phyloP scores from a whole-genome alignment of 306 rosid species.

The Oxytropis ochrocephala region DNA sequence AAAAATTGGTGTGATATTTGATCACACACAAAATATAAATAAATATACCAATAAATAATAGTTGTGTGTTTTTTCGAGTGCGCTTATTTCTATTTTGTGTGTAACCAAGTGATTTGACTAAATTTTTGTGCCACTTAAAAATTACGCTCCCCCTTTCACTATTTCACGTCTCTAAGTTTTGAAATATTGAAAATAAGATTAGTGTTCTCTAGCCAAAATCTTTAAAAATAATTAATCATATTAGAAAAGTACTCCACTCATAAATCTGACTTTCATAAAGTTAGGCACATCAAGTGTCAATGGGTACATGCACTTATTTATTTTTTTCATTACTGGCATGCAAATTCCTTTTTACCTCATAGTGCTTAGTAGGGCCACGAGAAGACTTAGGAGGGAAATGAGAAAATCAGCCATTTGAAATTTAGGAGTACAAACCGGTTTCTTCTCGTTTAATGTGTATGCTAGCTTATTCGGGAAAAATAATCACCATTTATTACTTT shows the following conservation, averaged over 20 bases:
- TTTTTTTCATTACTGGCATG: conserved; percentile 40
- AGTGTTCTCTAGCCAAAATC: conserved; percentile 22
- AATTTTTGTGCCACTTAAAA: too few species aligned
- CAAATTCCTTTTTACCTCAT: conserved; percentile 24
- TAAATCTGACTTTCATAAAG: conserved; percentile 21
- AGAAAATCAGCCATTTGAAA: conserved; percentile 30
- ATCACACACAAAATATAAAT: too few species aligned
- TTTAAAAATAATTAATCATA: conserved; percentile 12
- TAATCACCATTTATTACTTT: too few species aligned
- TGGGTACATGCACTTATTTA: conserved; percentile 36
- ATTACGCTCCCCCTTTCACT: conserved; percentile 21
- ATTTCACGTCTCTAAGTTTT: conserved; percentile 15
- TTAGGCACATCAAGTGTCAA: conserved; percentile 29
- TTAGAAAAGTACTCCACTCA: conserved; percentile 19
- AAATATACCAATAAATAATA: too few species aligned
- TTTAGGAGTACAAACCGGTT: neutral
- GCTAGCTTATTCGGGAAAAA: too few species aligned
- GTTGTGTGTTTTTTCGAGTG: too few species aligned
- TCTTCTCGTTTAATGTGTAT: neutral
- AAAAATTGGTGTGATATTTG: too few species aligned
- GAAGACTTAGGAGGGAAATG: conserved; percentile 43
- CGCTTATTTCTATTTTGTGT: too few species aligned
- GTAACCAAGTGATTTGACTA: too few species aligned
- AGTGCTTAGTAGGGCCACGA: conserved; percentile 40
- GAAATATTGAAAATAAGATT: conserved; percentile 8